Conservation (phyloP, 192 early-diverging fungal species). For the Coemansia sp. region DNA sequence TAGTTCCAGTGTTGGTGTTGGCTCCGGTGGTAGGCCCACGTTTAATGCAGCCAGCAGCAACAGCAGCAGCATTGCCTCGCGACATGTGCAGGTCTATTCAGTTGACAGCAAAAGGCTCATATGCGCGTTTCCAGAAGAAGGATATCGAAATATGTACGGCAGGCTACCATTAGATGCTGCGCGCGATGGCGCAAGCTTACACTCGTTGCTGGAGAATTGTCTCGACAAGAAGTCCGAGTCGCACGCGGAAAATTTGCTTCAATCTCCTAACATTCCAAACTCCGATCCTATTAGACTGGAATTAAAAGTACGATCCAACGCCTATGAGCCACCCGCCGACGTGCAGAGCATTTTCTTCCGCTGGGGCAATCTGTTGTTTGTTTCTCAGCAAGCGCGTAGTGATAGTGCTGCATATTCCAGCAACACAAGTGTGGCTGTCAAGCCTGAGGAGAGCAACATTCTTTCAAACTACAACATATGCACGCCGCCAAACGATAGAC, state of each 20-base stretch:
- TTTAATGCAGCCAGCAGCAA: neutral
- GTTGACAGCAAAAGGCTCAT: conserved; percentile 33
- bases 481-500: conserved; percentile 32
- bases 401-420: conserved; percentile 20
- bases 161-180: conserved; percentile 19
- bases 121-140: conserved; percentile 52
- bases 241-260: conserved; percentile 28
- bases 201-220: conserved; percentile 31
- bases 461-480: conserved; percentile 44
- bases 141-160: conserved; percentile 37
- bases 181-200: conserved; percentile 20
- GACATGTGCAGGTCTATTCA: conserved; percentile 53
- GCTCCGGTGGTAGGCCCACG: conserved; percentile 4
- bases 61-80: conserved; percentile 25
- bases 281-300: conserved; percentile 42
- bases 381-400: conserved; percentile 48
- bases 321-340: conserved; percentile 10
- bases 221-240: conserved; percentile 23
- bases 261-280: conserved; percentile 16
- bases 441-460: conserved; percentile 11
- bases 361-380: conserved; percentile 54
- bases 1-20: conserved; percentile 8
- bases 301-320: conserved; percentile 24
- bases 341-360: conserved; percentile 49
- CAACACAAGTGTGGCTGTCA: neutral